A percentile compares a stretch with the other conserved stretches of the same genome.
Evolutionary conservation across 345 rosid species (phyloP).

Genomic region (Erodium maritimum): DNA sequence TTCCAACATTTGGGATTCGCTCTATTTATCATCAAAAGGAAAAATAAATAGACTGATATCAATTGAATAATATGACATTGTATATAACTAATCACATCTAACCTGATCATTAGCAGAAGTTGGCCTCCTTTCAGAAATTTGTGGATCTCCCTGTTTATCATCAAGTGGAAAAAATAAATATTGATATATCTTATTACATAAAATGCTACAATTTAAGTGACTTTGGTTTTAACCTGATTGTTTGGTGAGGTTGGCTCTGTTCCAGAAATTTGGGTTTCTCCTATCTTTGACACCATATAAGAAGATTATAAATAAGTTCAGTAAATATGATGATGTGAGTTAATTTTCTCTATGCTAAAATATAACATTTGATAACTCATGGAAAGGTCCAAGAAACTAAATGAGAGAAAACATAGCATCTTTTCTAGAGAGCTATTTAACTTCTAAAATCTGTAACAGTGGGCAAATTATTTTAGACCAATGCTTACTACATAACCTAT

Average conservation of each 20-base stretch:
- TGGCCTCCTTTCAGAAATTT: background rate
- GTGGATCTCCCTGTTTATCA: background rate
- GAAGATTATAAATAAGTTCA: background rate
- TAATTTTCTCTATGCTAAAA: too few species aligned
- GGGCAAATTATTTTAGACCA: background rate
- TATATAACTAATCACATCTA: too few species aligned
- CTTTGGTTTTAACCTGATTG: background rate
- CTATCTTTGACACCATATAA: constrained; percentile 29
- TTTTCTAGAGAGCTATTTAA: too few species aligned
- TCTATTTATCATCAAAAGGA: constrained; percentile 30
- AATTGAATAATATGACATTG: background rate
- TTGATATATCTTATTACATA: background rate
- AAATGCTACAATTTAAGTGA: background rate
- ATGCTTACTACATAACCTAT: background rate
- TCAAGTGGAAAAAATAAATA: background rate
- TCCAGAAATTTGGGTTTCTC: constrained; percentile 48
- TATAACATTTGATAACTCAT: background rate
- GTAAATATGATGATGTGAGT: background rate
- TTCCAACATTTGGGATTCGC: constrained; percentile 46
- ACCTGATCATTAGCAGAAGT: background rate
- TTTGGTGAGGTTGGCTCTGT: constrained; percentile 13
- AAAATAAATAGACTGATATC: background rate
- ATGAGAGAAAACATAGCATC: too few species aligned
- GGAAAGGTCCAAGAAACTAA: too few species aligned
- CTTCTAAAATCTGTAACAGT: background rate